phyloP scores from a whole-genome alignment of 768 basidiomycete species.

The Trametes elegans region DNA sequence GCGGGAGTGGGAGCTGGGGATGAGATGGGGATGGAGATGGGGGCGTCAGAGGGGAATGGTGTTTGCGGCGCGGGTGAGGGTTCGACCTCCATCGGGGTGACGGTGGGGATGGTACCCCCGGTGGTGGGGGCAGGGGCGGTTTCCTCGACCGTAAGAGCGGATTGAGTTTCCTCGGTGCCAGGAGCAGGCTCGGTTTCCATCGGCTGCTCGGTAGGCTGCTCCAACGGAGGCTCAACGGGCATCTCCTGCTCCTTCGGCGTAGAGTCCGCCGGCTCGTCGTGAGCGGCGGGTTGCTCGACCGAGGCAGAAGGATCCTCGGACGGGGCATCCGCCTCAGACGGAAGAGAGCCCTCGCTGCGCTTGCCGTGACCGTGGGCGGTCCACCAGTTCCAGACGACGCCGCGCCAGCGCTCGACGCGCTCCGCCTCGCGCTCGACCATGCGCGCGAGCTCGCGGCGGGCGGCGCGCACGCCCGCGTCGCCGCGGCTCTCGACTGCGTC shows the following conservation, averaged over 20 bases:
- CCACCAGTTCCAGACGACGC: constrained; percentile 24
- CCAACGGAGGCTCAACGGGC: background rate
- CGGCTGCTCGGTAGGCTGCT: background rate
- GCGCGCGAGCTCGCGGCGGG: constrained; percentile 51
- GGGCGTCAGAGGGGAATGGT: no score
- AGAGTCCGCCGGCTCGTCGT: background rate
- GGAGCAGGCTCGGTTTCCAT: constrained; percentile 5
- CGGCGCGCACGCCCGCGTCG: constrained; percentile 47
- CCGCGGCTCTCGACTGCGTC: constrained; percentile 71
- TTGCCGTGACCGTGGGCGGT: constrained; percentile 5
- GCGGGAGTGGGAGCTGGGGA: background rate
- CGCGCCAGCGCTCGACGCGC: constrained; percentile 41
- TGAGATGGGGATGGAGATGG: background rate
- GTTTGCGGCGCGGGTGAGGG: background rate
- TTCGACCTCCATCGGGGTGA: constrained; percentile 8
- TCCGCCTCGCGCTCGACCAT: constrained; percentile 60
- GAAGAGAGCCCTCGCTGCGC: no score
- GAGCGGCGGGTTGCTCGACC: background rate
- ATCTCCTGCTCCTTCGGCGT: background rate
- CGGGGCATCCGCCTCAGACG: background rate
- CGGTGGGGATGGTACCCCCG: no score
- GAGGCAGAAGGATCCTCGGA: no score
- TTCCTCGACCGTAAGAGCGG: no score
- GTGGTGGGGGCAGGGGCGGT: no score
- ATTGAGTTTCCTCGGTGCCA: no score